These are phyloP conservation scores for Leersia perrieri DNA, from an alignment of 176 grass and related monocot genomes.

Conservation along the genomic window DNA sequence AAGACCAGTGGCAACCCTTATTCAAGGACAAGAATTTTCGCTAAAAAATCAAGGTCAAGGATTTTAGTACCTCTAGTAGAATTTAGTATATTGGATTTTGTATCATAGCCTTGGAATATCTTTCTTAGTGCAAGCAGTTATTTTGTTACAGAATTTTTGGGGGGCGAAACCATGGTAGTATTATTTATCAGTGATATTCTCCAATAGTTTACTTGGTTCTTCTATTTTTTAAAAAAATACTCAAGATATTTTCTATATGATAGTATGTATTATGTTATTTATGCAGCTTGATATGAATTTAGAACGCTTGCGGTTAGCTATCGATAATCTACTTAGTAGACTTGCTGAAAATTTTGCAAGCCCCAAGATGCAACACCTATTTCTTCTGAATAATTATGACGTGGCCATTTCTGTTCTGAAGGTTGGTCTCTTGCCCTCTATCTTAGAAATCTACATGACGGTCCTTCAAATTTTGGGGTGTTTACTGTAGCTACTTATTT, in stretches of 20 bases:
- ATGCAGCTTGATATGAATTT: conserved; percentile 81
- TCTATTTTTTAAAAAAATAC: background rate
- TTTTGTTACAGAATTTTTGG: background rate
- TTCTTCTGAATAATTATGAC: conserved; percentile 97
- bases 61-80: background rate
- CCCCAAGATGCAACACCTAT: conserved; percentile 64
- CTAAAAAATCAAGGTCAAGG: background rate
- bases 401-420: conserved; percentile 85
- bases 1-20: background rate
- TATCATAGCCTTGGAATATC: background rate
- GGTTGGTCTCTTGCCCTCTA: conserved; percentile 39
- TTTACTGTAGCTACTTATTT: conserved; percentile 11
- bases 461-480: background rate
- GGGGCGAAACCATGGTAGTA: background rate
- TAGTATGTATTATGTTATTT: conserved; percentile 30
- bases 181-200: background rate
- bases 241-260: conserved; percentile 8
- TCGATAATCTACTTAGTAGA: conserved; percentile 69
- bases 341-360: conserved; percentile 58
- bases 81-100: background rate
- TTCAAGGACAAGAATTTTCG: background rate
- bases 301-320: conserved; percentile 64
- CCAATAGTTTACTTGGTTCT: conserved; percentile 8
- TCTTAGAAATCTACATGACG: background rate
- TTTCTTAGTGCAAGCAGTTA: background rate